These are phyloP conservation scores for Nepenthes gracilis DNA, from an alignment of 148 eudicot species.

Conservation along the genomic window DNA sequence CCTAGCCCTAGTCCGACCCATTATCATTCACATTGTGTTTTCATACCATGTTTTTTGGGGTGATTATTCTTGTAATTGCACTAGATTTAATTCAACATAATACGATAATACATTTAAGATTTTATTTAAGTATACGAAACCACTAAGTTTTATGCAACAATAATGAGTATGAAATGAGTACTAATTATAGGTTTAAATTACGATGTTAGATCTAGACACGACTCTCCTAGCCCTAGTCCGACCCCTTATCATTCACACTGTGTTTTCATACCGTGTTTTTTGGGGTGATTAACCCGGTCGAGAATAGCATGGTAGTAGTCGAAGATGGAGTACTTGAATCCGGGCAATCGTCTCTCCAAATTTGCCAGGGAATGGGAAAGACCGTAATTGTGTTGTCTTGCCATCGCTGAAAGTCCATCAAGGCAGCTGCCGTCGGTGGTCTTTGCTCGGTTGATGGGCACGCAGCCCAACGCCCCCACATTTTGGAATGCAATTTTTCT, in stretches of 20 bases:
- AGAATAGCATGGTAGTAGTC: conserved; percentile 12
- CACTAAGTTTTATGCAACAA: too few relatives aligned
- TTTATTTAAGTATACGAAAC: too few relatives aligned
- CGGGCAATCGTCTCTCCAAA: conserved; percentile 3
- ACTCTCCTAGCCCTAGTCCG: too few relatives aligned
- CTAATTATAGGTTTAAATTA: too few relatives aligned
- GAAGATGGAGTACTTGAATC: conserved; percentile 15
- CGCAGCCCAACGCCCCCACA: conserved; percentile 17
- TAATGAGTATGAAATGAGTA: too few relatives aligned
- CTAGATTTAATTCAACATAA: too few relatives aligned
- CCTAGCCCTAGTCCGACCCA: too few relatives aligned
- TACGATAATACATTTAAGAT: too few relatives aligned
- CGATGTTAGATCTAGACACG: too few relatives aligned
- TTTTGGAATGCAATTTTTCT: conserved; percentile 15
- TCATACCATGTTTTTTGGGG: conserved; percentile 17
- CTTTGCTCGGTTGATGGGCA: conserved; percentile 5
- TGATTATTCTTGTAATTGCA: not conserved
- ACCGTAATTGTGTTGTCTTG: conserved; percentile 3
- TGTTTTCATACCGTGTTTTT: conserved; percentile 18
- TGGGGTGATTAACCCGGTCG: conserved; percentile 8
- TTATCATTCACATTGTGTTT: too few relatives aligned
- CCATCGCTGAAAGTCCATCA: conserved; percentile 4
- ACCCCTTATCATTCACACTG: too few relatives aligned
- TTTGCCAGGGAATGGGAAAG: conserved; percentile 1
- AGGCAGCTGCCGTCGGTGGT: conserved; percentile 5